Evolutionary conservation across 768 basidiomycete species (phyloP), one percentile per base, ranked within the genome.

Genomic region (Vararia minispora): DNA sequence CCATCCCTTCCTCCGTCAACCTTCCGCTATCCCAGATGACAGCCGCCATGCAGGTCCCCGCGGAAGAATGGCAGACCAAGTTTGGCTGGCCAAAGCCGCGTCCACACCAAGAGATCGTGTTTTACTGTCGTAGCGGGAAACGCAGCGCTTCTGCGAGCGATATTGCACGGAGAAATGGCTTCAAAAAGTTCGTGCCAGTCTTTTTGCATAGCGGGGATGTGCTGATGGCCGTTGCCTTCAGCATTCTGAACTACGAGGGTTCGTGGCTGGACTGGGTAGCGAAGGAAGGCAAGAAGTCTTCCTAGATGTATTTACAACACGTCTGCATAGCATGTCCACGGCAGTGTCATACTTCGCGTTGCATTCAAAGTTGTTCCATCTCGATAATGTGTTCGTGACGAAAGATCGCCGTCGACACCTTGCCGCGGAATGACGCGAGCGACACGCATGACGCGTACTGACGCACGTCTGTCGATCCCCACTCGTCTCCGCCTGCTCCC

Each of bases 211-310:
- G 5, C 13, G n/a, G 14, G 10, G 13, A 23, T 12, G 18, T 11
- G 1, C 5, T 21, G 5, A 14, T 39, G 13, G 32, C 24, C 21
- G 16, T 7, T 10, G 3, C 33, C 9, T 27, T 12, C 23, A 48
- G 47, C 33, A 41, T 48, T 34, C 56, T 75, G 41, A 91, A 90
- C 52, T 94, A 89, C 56, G 72, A 72, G 47, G 89, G 89, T 7
- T 87, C 84, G 14, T 94, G 87, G 86, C 57, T 87, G 37, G 85
- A 92, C 48, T 94, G 89, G 89, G 69, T 72, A 10, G 61, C 63
- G 52, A 58, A 64, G 63, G 54, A 76, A 63, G 46, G 65, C 65
- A 51, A 67, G 51, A 45, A 63, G 58, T 59, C 42, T 39, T 47
- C 33, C 31, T 40, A 42, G 45, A 23, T n/a, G n/a, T n/a, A n/a